These are phyloP conservation scores for Actinidia polygama DNA, from an alignment of 179 eudicot species.

Conservation along the genomic window DNA sequence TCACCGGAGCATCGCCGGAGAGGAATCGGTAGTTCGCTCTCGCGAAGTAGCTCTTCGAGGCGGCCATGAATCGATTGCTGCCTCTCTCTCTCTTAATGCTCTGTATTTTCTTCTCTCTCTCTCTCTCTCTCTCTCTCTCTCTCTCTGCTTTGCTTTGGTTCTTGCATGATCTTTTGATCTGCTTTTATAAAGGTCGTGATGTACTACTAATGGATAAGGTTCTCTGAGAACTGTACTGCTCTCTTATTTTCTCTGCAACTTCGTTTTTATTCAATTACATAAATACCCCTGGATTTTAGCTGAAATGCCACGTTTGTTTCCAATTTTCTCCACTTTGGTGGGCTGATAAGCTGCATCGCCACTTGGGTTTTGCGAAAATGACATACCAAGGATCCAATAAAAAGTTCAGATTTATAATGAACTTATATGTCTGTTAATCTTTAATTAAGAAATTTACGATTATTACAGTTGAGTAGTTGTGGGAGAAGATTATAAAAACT, in stretches of 20 bases:
- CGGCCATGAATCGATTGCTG: slow-evolving; percentile 37
- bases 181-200: slow-evolving; percentile 28
- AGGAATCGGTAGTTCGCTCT: slow-evolving; percentile 45
- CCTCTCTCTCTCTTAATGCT: neutral
- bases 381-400: no score
- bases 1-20: slow-evolving; percentile 24
- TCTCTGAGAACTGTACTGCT: neutral
- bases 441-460: no score
- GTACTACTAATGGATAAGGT: slow-evolving; percentile 27
- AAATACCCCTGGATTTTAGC: neutral
- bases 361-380: no score
- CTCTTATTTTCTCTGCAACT: slow-evolving; percentile 16
- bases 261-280: neutral
- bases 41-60: slow-evolving; percentile 38
- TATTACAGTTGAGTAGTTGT: no score
- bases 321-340: no score
- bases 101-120: neutral
- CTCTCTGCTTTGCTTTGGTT: no score
- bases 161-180: slow-evolving; percentile 13
- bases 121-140: no score
- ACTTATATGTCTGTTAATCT: no score
- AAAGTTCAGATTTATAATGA: no score
- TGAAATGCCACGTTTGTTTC: no score
- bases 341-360: no score
- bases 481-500: no score